These are phyloP conservation scores for Chrysosporium queenslandicum DNA, from an alignment of 2,329 filamentous ascomycete species.

Conservation along the genomic window DNA sequence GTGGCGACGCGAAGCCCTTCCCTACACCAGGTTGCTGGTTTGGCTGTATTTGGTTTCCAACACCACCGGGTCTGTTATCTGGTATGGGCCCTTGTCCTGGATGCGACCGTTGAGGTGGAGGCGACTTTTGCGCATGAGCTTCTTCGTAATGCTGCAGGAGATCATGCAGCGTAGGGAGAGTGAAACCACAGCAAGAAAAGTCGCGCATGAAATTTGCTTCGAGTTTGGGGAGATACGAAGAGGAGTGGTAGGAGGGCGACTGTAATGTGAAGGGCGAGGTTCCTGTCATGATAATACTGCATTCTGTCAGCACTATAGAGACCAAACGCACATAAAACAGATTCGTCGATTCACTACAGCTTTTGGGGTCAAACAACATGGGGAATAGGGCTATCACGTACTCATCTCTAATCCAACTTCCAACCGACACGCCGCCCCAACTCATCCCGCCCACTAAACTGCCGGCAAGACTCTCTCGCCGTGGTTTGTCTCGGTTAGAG, in stretches of 20 bases:
- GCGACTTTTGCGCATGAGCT: slow-evolving; percentile 65
- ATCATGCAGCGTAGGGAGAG: slow-evolving; percentile 83
- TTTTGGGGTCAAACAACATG: neutral
- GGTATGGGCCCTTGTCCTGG: slow-evolving; percentile 35
- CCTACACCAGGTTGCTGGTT: slow-evolving; percentile 16
- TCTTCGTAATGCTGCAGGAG: slow-evolving; percentile 95
- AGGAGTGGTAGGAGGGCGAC: slow-evolving; percentile 93
- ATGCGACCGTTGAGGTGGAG: slow-evolving; percentile 41
- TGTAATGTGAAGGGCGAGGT: slow-evolving; percentile 87
- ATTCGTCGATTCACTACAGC: neutral
- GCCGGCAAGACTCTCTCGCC: slow-evolving; percentile 51
- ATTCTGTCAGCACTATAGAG: slow-evolving; percentile 9
- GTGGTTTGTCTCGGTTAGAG: slow-evolving; percentile 40
- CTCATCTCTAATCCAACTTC: slow-evolving; percentile 97
- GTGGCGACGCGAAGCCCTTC: slow-evolving; percentile 6
- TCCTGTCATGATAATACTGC: slow-evolving; percentile 85
- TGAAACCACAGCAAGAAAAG: slow-evolving; percentile 88
- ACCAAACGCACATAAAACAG: neutral
- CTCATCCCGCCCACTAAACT: slow-evolving; percentile 72
- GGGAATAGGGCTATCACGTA: slow-evolving; percentile 46
- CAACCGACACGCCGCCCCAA: slow-evolving; percentile 92
- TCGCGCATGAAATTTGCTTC: slow-evolving; percentile 97
- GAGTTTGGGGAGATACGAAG: slow-evolving; percentile 89
- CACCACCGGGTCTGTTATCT: slow-evolving; percentile 7
- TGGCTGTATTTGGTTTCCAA: slow-evolving; percentile 18